Evolutionary conservation across 495 filamentous ascomycete genomes (phyloP), one percentile per base, ranked within the genome.

Genomic region (Tuber magnatum): DNA sequence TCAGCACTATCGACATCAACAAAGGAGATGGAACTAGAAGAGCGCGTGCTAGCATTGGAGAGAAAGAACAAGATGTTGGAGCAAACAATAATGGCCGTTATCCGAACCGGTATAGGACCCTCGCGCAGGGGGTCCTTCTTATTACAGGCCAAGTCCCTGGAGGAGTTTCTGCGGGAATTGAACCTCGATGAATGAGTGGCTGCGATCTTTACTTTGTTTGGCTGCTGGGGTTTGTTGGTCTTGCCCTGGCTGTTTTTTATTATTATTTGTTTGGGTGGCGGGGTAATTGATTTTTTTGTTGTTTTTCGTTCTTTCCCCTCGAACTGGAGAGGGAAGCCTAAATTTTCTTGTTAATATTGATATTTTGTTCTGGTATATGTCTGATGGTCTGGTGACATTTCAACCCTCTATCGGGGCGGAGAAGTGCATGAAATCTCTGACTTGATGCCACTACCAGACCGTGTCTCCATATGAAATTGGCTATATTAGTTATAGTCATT

Each of bases 31-130:
- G 80, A 83, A 16, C 72, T 84, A 38, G 81, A 81, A 61, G 74
- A 76, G 44, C 71, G 82, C 39, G 71, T 83, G 68, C 61, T 78
- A 56, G 82, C 75, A 20, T 51, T 84, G 32, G 83, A 84, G 72
- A 75, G 79, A n/a, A 84, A 85, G 73, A 83, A 83, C 70, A 70
- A 73, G 32, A 76, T 84, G 76, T 76, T 84, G 41, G 83, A 84
- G 71, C 75, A 80, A 44, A 77, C 80, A n/a, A 78, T 84, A 48
- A 77, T 84, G 74, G 83, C 83, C 3, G 82, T 84, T 65, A 76
- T 84, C 65, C 80, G 80, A 76, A 75, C 80, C 32, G 71, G 78
- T 20, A 76, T 81, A 48, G 80, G 80, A 6, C 76, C 78, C 24
- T 65, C 76, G 0, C 73, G 82, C 20, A 68, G 77, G 56, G 77